Percentiles rank a stretch among this genome's conserved stretches.
Evolutionary conservation across 495 filamentous ascomycete genomes (phyloP).

Genomic region (Tuber microsphaerosporum): DNA sequence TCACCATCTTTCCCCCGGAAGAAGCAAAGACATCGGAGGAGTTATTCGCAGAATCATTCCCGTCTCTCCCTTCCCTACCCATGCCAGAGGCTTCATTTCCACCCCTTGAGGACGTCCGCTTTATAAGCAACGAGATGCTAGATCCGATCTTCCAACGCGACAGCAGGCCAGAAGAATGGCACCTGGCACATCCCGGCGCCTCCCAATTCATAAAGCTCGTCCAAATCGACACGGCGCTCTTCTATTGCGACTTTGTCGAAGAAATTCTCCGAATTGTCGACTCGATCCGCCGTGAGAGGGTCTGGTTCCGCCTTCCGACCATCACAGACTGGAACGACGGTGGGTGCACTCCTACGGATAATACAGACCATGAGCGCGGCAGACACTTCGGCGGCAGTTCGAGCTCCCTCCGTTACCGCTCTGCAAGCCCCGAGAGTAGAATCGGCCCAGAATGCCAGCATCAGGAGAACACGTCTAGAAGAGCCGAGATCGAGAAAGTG

Average conservation of each 20-base stretch:
- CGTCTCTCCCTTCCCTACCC: neutral
- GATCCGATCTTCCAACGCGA: slow-evolving; percentile 8
- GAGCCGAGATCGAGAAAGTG: neutral
- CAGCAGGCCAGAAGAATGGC: slow-evolving; percentile 15
- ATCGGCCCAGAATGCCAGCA: neutral
- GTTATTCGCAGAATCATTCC: neutral
- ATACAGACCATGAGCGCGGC: neutral
- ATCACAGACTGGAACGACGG: slow-evolving; percentile 21
- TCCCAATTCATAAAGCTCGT: slow-evolving; percentile 30
- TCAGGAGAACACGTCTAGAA: slow-evolving; percentile 4
- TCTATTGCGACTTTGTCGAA: slow-evolving; percentile 27
- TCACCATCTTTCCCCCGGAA: neutral
- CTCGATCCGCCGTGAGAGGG: slow-evolving; percentile 22
- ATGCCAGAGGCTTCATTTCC: neutral
- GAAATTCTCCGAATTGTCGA: slow-evolving; percentile 29
- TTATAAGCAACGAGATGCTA: slow-evolving; percentile 31
- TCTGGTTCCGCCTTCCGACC: slow-evolving; percentile 26
- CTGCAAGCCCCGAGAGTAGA: slow-evolving; percentile 4
- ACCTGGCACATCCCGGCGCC: slow-evolving; percentile 16
- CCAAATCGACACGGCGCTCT: slow-evolving; percentile 27
- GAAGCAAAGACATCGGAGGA: neutral
- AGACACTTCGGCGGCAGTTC: neutral
- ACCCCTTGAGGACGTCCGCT: slow-evolving; percentile 11
- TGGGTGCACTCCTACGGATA: neutral
- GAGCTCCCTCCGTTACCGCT: slow-evolving; percentile 11